Base-by-base conservation (phyloP, 75 land plant species). In the Pinus taeda region DNA sequence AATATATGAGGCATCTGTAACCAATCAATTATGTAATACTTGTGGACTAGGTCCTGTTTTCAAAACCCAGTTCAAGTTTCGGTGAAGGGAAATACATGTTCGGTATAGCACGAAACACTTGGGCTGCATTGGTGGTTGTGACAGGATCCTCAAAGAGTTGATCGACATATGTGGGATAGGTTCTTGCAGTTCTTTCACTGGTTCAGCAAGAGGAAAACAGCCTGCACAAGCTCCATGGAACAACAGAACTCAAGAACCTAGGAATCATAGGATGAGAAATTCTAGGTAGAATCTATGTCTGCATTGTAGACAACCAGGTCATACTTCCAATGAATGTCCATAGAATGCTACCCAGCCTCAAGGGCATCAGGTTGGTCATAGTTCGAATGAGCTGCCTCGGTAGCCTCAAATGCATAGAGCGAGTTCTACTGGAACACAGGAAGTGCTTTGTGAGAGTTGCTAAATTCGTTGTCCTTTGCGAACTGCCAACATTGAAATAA, bases 81-180 rank as follows among this genome's bases (percentile, higher is more conserved):
- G 26, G 26, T 0, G 26, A 26, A 26, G 0, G 26, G 26, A 26
- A 26, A 26, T 26, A 26, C 26, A 26, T 26, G 26, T 26, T 26
- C 26, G 0, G 26, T 26, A 26, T 26, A 26, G 26, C 26, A 26
- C 0, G 26, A 0, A 26, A 26, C 26, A 26, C 11, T 73, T 77
- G 93, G 98, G 99, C 76, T 96, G 99, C 59, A 80, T 96, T 66
- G 95, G 93, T 56, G 98, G 99, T 64, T 96, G 99, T 90, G 99
- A 96, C 82, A 82, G 80, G 37, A 79, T 75, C 60, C 86, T 94
- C 20, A 86, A 75, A 76, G 92, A 92, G 62, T 57, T 96, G 26
- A 85, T 80, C 29, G 92, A 94, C 69, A 92, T 92, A 14, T 96
- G 97, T 88, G 93, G 99, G 75, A 93, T 92, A 73, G 98, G 98